Base-by-base conservation (phyloP, 2,329 filamentous ascomycete genomes). In the Talaromyces sp. region DNA sequence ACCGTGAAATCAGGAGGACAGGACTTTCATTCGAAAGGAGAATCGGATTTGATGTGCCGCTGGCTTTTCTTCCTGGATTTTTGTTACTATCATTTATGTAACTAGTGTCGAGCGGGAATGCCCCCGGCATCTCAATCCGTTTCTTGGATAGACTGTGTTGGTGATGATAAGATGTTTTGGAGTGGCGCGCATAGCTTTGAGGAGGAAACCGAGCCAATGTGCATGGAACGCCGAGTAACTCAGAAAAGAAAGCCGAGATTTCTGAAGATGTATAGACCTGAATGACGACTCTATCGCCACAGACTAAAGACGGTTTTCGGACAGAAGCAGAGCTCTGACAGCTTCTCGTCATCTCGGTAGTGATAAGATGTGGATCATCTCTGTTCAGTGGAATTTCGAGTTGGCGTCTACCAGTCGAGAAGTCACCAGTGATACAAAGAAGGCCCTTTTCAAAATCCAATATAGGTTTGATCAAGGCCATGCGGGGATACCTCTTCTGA, bases 1-100 rank as follows among this genome's bases (percentile, higher is more conserved):
- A 88, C 62, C 87, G 85, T 22, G 91, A 92, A 64, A 98, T 89
- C 56, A 92, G 86, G 0, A 99, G 84, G 52, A 99, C 96, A 0
- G 95, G 94, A 62, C 92, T 96, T 77, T 98, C 95, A 74, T 99
- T 99, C 27, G 93, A 91, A 3, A 99, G 81, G 0, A 95, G 80
- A 39, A 98, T 93, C 3, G 88, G 73, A 67, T 71, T 71, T 87
- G 82, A 31, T 79, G 41, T 63, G 39, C 41, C 31, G 22, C 22
- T 59, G 13, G 43, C 31, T 41, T 22, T 64, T 19, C 39, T 19
- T 19, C 54, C 33, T 9, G 45, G 22, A 6, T 7, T n/a, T 7
- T 45, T 62, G 9, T 47, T 62, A 14, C 16, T 24, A n/a, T 19
- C 41, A 13, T 37, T 14, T 8, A 37, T 24, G 80, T 47, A 35